Evolutionary conservation across 176 grass and related monocot species (phyloP), one percentile per base, ranked within the genome.

Genomic region (Aechmea fasciata): DNA sequence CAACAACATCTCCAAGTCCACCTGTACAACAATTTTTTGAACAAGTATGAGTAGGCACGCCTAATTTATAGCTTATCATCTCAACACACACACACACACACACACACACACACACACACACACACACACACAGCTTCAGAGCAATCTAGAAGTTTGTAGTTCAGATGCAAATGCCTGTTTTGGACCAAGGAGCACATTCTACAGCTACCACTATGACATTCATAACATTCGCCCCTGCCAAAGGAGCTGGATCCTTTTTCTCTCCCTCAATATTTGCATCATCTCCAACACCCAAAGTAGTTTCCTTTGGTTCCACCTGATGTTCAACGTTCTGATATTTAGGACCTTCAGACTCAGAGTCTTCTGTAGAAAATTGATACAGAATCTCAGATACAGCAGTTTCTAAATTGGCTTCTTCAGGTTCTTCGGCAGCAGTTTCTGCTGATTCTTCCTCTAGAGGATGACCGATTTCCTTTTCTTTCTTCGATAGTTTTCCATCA

Each of bases 181-280:
- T 97, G 47, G 73, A 81, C 84, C 91, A 97, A 78, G 89, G 94
- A 24, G 89, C 77, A 75, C 94, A 97, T 80, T 97, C 94, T 77
- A 84, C 83, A 69, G 94, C 94, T 73, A 92, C 82, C 25, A 97
- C 23, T 26, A 97, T 79, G 68, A 97, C 69, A 67, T 97, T 97
- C 94, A 97, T 92, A 62, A 97, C 94, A 79, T 97, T 97, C 13
- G 50, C 76, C 48, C 94, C 89, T 69, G 94, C 89, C 79, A 92
- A 81, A 54, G 94, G 84, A 50, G 47, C 69, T 19, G 73, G 0
- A 52, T 84, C 83, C 23, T 57, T 52, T 10, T 78, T 23, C 74
- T 89, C 64, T 50, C 87, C 51, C 57, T 84, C 69, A 59, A 54
- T 1, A 25, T 20, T 23, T 11, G 69, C 48, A 23, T 80, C 78